A percentile compares a stretch with the other conserved stretches of the same genome.
Evolutionary conservation across 2,329 filamentous ascomycete genomes (phyloP).

Genomic region (Ophiocordyceps sinensis): DNA sequence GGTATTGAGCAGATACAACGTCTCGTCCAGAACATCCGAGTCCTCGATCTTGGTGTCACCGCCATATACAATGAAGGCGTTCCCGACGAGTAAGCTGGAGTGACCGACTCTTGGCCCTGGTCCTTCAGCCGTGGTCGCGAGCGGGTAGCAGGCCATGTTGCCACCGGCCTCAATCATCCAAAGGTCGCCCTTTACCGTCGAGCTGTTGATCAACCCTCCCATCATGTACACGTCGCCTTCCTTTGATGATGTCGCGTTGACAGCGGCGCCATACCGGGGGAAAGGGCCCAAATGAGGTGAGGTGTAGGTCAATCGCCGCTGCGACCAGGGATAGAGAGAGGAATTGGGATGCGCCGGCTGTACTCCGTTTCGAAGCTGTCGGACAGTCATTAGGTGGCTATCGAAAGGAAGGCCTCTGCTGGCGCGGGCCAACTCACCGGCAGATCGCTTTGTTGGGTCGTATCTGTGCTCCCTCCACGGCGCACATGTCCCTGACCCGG

Average conservation of each 20-base stretch:
- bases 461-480: constrained; percentile 35
- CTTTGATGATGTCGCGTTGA: constrained; percentile 84
- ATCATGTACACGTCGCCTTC: constrained; percentile 97
- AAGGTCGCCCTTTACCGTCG: constrained; percentile 89
- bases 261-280: constrained; percentile 89
- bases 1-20: constrained; percentile 89
- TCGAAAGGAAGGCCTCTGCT: background rate
- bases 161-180: constrained; percentile 94
- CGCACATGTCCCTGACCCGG: constrained; percentile 49
- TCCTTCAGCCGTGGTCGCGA: constrained; percentile 83
- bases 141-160: constrained; percentile 78
- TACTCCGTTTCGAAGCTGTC: constrained; percentile 41
- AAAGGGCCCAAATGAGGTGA: constrained; percentile 75
- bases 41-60: constrained; percentile 97
- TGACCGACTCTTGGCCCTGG: constrained; percentile 92
- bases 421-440: constrained; percentile 21
- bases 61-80: constrained; percentile 97
- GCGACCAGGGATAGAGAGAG: constrained; percentile 91
- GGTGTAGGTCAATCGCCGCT: constrained; percentile 74
- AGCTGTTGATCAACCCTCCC: constrained; percentile 89
- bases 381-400: constrained; percentile 3
- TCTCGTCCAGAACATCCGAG: constrained; percentile 81
- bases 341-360: constrained; percentile 45
- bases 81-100: constrained; percentile 84
- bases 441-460: constrained; percentile 26